phyloP scores from a whole-genome alignment of 1,284 basidiomycete species.

The Trametes hirsuta region DNA sequence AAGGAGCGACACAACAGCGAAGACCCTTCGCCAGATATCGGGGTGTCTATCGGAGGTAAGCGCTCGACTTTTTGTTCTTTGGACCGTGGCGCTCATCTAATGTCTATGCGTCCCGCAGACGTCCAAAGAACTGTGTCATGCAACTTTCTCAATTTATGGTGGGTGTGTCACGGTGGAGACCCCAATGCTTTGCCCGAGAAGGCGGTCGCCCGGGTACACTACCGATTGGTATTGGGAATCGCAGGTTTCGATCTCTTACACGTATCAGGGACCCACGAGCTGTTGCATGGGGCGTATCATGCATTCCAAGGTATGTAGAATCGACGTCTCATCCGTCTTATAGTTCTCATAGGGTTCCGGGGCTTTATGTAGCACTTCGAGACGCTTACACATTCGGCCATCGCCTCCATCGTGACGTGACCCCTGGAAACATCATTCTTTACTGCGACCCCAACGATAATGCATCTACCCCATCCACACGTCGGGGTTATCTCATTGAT shows the following conservation, averaged over 20 bases:
- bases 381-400: neutral
- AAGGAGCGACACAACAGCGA: no score
- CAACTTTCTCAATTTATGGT: neutral
- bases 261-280: slow-evolving; percentile 4
- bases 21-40: neutral
- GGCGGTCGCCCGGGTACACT: neutral
- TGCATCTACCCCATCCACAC: neutral
- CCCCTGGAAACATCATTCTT: slow-evolving; percentile 16
- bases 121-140: neutral
- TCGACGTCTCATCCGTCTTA: neutral
- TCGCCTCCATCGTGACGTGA: slow-evolving; percentile 16
- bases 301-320: slow-evolving; percentile 7
- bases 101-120: no score
- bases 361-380: neutral
- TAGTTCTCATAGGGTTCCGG: neutral
- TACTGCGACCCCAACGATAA: neutral
- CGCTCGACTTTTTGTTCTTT: no score
- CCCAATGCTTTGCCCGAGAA: neutral
- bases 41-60: neutral
- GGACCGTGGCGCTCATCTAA: no score
- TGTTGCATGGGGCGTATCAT: neutral
- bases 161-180: neutral
- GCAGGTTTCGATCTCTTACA: slow-evolving; percentile 8
- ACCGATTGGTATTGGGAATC: slow-evolving; percentile 1
- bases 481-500: no score